A percentile compares a stretch with the other conserved stretches of the same genome.
These are phyloP conservation scores for Xylariomycetidae sp. DNA, from an alignment of 2,329 filamentous ascomycete genomes.

Conservation along the genomic window DNA sequence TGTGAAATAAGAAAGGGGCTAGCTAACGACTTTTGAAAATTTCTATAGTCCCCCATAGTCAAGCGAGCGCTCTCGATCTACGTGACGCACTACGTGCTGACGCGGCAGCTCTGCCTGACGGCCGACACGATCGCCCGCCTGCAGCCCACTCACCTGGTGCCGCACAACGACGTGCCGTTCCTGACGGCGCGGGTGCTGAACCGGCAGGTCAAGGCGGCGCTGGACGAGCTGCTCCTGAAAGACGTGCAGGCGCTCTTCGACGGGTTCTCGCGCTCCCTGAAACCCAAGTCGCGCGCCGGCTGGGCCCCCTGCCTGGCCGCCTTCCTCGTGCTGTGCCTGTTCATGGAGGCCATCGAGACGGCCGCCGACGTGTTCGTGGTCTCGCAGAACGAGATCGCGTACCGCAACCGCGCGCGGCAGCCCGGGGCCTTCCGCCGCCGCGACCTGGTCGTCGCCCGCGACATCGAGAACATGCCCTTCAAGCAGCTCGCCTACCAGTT, in stretches of 20 bases:
- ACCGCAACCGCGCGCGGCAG: slow-evolving; percentile 28
- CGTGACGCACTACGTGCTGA: slow-evolving; percentile 53
- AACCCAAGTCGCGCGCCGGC: slow-evolving; percentile 47
- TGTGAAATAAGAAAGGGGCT: too few species aligned
- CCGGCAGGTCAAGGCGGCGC: slow-evolving; percentile 52
- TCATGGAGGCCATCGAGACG: slow-evolving; percentile 54
- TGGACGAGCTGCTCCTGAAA: slow-evolving; percentile 49
- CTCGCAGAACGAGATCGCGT: slow-evolving; percentile 45
- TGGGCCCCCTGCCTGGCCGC: slow-evolving; percentile 55
- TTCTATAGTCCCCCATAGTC: slow-evolving; percentile 42
- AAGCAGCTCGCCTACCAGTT: slow-evolving; percentile 58
- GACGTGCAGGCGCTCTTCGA: slow-evolving; percentile 50
- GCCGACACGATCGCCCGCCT: slow-evolving; percentile 37
- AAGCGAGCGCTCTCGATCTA: slow-evolving; percentile 50
- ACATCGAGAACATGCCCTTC: slow-evolving; percentile 56
- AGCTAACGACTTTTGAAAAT: too few species aligned
- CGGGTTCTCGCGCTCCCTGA: slow-evolving; percentile 47
- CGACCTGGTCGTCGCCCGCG: slow-evolving; percentile 42
- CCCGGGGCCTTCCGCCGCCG: slow-evolving; percentile 36
- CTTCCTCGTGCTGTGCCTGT: slow-evolving; percentile 52
- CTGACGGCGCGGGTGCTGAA: slow-evolving; percentile 51
- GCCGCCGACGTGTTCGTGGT: slow-evolving; percentile 49
- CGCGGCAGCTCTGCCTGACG: slow-evolving; percentile 50
- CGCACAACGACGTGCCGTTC: slow-evolving; percentile 37
- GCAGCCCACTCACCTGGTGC: slow-evolving; percentile 36